phyloP scores from a whole-genome alignment of 2,329 filamentous ascomycete species.

The Fusarium acutatum region DNA sequence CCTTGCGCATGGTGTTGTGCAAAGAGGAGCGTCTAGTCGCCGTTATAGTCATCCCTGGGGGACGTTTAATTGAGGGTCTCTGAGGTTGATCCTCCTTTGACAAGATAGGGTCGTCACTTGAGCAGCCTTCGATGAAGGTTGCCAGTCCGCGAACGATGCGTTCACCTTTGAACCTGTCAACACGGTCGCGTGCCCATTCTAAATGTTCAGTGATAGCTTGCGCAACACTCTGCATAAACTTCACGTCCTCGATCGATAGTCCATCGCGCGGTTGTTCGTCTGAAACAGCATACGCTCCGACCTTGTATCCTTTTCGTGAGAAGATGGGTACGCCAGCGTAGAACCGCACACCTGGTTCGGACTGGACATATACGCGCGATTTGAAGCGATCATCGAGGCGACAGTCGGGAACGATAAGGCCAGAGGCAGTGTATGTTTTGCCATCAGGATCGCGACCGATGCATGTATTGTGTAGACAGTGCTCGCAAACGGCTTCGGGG shows the following conservation, averaged over 20 bases:
- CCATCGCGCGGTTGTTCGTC: slow-evolving; percentile 64
- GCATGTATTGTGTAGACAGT: slow-evolving; percentile 37
- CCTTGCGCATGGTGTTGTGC: slow-evolving; percentile 10
- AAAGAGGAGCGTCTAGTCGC: slow-evolving; percentile 17
- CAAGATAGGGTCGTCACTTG: slow-evolving; percentile 32
- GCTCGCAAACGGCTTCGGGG: slow-evolving; percentile 47
- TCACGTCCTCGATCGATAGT: slow-evolving; percentile 56
- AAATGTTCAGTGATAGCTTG: slow-evolving; percentile 68
- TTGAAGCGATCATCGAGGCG: slow-evolving; percentile 46
- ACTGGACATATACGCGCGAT: slow-evolving; percentile 44
- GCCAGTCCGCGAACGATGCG: slow-evolving; percentile 64
- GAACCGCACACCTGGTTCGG: slow-evolving; percentile 47
- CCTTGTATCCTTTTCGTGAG: slow-evolving; percentile 61
- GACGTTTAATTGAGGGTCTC: slow-evolving; percentile 15
- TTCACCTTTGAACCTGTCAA: slow-evolving; percentile 61
- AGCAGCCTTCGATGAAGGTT: slow-evolving; percentile 62
- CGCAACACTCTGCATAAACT: slow-evolving; percentile 65
- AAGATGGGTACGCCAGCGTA: slow-evolving; percentile 64
- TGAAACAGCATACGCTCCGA: slow-evolving; percentile 68
- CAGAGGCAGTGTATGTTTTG: slow-evolving; percentile 41
- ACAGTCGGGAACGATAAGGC: slow-evolving; percentile 44
- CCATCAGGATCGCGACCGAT: slow-evolving; percentile 37
- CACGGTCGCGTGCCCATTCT: slow-evolving; percentile 62
- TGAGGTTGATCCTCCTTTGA: slow-evolving; percentile 10
- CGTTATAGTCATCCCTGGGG: slow-evolving; percentile 28